These are phyloP conservation scores for Coprinopsis strossmayeri DNA, from an alignment of 768 basidiomycete genomes.

Conservation along the genomic window DNA sequence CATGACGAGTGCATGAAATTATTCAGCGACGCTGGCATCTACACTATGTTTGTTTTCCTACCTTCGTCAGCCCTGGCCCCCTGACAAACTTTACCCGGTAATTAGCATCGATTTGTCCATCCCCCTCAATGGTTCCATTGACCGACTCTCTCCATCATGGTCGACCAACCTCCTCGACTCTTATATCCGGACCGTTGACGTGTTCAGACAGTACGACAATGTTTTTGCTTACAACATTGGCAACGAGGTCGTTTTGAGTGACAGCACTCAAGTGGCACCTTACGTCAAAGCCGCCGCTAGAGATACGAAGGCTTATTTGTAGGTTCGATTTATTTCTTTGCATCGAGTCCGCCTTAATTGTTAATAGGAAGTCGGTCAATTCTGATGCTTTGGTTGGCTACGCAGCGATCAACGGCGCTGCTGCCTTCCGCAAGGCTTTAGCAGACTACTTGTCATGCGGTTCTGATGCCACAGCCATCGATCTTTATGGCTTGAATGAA, in stretches of 20 bases:
- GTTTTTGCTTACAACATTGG: conserved; percentile 87
- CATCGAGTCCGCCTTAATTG: conserved; percentile 7
- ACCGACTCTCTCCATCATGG: conserved; percentile 71
- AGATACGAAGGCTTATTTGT: conserved; percentile 83
- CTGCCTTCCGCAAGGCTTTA: conserved; percentile 55
- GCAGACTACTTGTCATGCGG: conserved; percentile 80
- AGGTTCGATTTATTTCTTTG: conserved; percentile 19
- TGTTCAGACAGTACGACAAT: conserved; percentile 83
- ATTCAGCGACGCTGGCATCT: conserved; percentile 76
- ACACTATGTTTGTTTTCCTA: conserved; percentile 63
- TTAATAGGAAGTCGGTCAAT: conserved; percentile 50
- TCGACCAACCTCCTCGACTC: conserved; percentile 71
- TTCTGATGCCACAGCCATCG: conserved; percentile 60
- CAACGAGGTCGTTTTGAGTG: conserved; percentile 64
- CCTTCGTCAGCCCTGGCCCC: too few species aligned
- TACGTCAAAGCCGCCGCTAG: conserved; percentile 91
- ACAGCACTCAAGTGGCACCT: conserved; percentile 57
- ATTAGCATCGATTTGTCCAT: conserved; percentile 84
- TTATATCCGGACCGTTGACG: conserved; percentile 73
- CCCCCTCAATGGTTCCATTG: conserved; percentile 81
- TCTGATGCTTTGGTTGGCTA: conserved; percentile 75
- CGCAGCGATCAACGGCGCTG: conserved; percentile 71
- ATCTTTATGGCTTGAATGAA: conserved; percentile 83
- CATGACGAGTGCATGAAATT: conserved; percentile 84
- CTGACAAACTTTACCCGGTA: too few species aligned